Base-by-base conservation (phyloP, 352 stramenopile genomes). In the Plasmopara viticola region DNA sequence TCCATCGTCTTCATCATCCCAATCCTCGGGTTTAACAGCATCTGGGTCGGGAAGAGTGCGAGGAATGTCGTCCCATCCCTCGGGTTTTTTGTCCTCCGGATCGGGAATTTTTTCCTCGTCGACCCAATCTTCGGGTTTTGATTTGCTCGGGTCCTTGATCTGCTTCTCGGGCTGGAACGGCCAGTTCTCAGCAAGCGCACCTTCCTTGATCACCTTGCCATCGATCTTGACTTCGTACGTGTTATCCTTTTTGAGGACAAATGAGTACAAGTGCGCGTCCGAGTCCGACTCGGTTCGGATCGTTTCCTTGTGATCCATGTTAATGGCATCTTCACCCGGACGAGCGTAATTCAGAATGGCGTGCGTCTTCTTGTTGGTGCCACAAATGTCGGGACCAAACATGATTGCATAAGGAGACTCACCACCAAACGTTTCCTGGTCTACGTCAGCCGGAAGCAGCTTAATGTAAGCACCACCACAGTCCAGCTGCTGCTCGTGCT, bases 401-500 rank as follows among this genome's bases (percentile, higher is more conserved):
- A 99, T 99, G 66, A 99, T 83, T 39, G 69, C 62, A 70, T 98
- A 99, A 7, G 85, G 75, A 33, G 93, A 95, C 50, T 98, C 95
- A 33, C 95, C 95, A 50, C 90, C 94, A 71, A 99, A 99, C 37
- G 80, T 95, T 25, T 57, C 75, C 58, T 95, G 67, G 65, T 98
- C 91, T 55, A 98, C 86, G 28, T 86, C 78, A n/a, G 72, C 78
- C 18, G 92, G 84, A 38, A 99, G 70, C 44, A 99, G 85, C 77
- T 99, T 99, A 68, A 99, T 98, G 90, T 99, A 99, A 9, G 95
- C 96, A 54, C 97, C 97, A 53, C 97, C 97, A 75, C 97, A 99
- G 69, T 99, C 96, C 38, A 98, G 77, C 53, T 97, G 92, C 74
- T 99, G 93, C 77, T 99, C 97, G 72, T 99, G 95, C 84, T 99